Evolutionary conservation across 2,329 filamentous ascomycete species (phyloP), one percentile per base, ranked within the genome.

Genomic region (Plectosphaerella cucumerina): DNA sequence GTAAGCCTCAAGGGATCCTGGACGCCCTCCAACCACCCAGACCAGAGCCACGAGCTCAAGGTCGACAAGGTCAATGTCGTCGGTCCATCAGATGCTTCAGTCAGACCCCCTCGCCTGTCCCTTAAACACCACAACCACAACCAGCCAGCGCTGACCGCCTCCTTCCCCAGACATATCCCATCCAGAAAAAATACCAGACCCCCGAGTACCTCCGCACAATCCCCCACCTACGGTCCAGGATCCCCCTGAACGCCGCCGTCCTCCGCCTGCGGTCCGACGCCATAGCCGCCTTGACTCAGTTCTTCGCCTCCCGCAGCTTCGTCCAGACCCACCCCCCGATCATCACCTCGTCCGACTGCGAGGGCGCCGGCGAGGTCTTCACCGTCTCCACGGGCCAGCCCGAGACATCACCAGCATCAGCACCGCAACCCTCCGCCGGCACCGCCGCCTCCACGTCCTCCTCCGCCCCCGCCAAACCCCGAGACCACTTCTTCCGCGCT

Each of bases 151-250:
- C 48, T 52, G 45, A 47, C 22, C 33, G 9, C 11, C 46, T 21
- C 50, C 55, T 33, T 44, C 53, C 51, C 23, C 62, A 97, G 89
- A 89, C 86, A 56, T 96, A 90, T 65, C 94, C 94, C 3, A 83
- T 99, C 21, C 94, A 99, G 70, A 96, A 96, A 70, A 97, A 97
- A 71, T 96, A 94, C 60, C 92, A 97, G 60, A 90, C 86, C 5
- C 77, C 87, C 47, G 93, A 97, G 65, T 97, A 87, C 67, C 81
- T 99, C 55, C 87, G 94, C 52, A 88, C 87, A 12, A 80, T 96
- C 48, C 90, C 93, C 47, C 94, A 99, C 70, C 78, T 99, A 53
- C 87, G 94, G 52, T 73, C 88, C 56, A 87, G 93, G 60, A 85
- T 90, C 17, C 89, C 90, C 1, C 80, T 90, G 64, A 92, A 96